A percentile compares a stretch with the other conserved stretches of the same genome.
Evolutionary conservation across 371 early-diverging fungal species (phyloP).

Genomic region (Massospora cicadina): DNA sequence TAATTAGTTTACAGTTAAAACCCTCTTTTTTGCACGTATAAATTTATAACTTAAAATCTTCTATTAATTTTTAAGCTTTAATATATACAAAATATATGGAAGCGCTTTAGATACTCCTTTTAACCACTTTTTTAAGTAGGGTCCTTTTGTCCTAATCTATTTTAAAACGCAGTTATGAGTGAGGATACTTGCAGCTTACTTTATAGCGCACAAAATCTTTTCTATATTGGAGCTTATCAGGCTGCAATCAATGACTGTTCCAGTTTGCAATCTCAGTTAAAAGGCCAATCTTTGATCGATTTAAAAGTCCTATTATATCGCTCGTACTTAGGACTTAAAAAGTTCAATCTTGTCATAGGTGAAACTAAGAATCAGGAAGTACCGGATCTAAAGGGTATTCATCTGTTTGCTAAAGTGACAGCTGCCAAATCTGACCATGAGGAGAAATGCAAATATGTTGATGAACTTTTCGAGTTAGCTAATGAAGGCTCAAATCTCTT

Average conservation of each 20-base stretch:
- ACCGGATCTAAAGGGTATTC: slow-evolving; percentile 1
- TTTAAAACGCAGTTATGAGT: no score
- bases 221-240: slow-evolving; percentile 7
- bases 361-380: background rate
- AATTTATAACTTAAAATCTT: no score
- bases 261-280: slow-evolving; percentile 6
- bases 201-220: background rate
- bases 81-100: no score
- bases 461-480: slow-evolving; percentile 1
- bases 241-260: slow-evolving; percentile 1
- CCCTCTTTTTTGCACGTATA: no score
- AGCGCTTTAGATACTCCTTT: no score
- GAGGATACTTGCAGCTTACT: background rate
- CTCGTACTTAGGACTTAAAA: slow-evolving; percentile 4
- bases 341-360: slow-evolving; percentile 2
- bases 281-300: background rate
- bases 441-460: background rate
- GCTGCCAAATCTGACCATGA: background rate
- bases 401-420: background rate
- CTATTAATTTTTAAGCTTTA: no score
- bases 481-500: slow-evolving; percentile 8
- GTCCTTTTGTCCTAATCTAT: no score
- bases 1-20: no score
- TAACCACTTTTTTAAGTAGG: no score
- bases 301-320: slow-evolving; percentile 5